Base-by-base conservation (phyloP, 2,329 filamentous ascomycete species). In the Phialophora verrucosa region DNA sequence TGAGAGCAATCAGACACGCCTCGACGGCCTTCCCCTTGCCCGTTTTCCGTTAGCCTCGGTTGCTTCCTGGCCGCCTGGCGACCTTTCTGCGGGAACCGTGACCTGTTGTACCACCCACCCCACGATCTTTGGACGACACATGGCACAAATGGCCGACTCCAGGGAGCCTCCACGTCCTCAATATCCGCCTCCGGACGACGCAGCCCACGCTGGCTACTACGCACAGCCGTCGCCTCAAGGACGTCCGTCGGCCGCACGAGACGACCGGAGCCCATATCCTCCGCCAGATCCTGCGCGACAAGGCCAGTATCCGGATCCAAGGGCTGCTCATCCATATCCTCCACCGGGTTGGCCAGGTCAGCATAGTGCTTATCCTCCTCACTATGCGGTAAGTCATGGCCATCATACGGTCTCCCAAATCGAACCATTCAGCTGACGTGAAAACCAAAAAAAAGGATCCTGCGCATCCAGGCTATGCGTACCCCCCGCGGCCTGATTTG, bases 291-390 rank as follows among this genome's bases (percentile, higher is more conserved):
- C 79, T 66, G 77, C 76, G 74, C 79, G 79, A 67, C 79, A 77
- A 75, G 79, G 78, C 74, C 80, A 81, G 74, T 80, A 81, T 77
- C 78, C 77, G 65, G 76, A 76, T 63, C 77, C 77, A 69, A 80
- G 79, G 78, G 71, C 70, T 38, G 66, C 67, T 58, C 61, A 65
- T 62, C 65, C 69, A 54, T 76, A 79, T 69, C 75, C 77, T 66
- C 70, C 76, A 69, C 70, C 77, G 63, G 74, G 76, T 62, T 78
- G 77, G 71, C 66, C 68, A 53, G 64, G 51, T 38, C 72, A 69
- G 38, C 72, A 69, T 56, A 50, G 63, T 69, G 65, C 65, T 57
- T 72, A 73, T 63, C 70, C 71, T 63, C 70, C 75, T 49, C 76
- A 77, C 51, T 79, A 80, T 71, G 74, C 76, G 60, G 77, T 80